Conservation (phyloP, 2,329 filamentous ascomycete genomes). For the Arthrobotrys megalospora region DNA sequence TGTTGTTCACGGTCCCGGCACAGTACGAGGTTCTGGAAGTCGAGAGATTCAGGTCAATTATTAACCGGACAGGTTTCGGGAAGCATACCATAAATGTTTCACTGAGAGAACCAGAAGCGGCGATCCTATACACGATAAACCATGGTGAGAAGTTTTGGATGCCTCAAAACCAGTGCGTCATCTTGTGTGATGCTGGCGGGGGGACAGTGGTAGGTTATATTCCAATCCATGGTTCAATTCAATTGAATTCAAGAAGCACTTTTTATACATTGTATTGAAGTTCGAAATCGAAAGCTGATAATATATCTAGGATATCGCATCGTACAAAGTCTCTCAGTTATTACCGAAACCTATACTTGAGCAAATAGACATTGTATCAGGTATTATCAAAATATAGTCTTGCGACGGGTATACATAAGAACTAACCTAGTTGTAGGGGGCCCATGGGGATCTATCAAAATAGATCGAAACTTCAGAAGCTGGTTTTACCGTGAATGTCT, state of each 20-base stretch:
- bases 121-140: conserved; percentile 26
- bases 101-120: conserved; percentile 16
- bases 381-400: background rate
- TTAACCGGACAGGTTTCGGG: conserved; percentile 5
- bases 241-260: no score
- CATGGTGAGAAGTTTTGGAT: conserved; percentile 13
- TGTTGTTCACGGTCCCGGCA: conserved; percentile 20
- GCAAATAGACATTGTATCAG: conserved; percentile 24
- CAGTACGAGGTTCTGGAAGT: conserved; percentile 17
- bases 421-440: background rate
- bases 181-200: conserved; percentile 24
- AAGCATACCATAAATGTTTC: conserved; percentile 4
- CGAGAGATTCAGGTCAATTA: conserved; percentile 21
- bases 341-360: conserved; percentile 3
- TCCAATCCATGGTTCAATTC: background rate
- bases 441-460: conserved; percentile 11
- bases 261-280: background rate
- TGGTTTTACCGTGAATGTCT: conserved; percentile 10
- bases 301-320: conserved; percentile 20
- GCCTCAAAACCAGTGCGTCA: conserved; percentile 10
- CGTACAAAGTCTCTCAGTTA: conserved; percentile 21
- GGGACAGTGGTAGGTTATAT: conserved; percentile 10
- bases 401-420: background rate
- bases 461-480: conserved; percentile 24
- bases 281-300: background rate